Conservation (phyloP, 1,284 basidiomycete species). For the Leccinum subrobustum region DNA sequence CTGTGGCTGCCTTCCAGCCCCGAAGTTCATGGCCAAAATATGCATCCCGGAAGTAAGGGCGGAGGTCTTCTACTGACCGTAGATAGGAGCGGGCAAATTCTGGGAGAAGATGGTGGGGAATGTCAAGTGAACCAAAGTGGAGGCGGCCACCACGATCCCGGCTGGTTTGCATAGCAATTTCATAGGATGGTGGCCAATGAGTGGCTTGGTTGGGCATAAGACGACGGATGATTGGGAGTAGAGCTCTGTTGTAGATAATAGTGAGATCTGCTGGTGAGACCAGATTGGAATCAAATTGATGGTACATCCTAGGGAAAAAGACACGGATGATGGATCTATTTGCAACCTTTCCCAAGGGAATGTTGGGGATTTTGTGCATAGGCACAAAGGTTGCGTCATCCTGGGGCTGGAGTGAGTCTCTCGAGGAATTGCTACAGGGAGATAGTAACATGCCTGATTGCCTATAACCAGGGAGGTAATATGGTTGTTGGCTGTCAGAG, state of each 20-base stretch:
- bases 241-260: background rate
- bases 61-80: background rate
- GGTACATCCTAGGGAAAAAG: slow-evolving; percentile 15
- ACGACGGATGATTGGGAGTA: background rate
- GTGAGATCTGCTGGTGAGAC: background rate
- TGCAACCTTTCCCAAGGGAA: slow-evolving; percentile 11
- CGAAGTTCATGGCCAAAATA: slow-evolving; percentile 18
- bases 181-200: slow-evolving; percentile 11
- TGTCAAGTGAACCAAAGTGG: background rate
- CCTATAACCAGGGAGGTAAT: background rate
- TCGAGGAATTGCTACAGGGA: background rate
- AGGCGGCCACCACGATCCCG: background rate
- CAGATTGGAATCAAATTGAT: background rate
- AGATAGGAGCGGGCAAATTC: background rate
- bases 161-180: background rate
- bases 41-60: slow-evolving; percentile 3
- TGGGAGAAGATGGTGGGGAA: background rate
- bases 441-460: background rate
- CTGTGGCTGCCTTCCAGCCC: slow-evolving; percentile 8
- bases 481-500: slow-evolving; percentile 4
- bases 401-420: background rate
- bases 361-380: slow-evolving; percentile 14
- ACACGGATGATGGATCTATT: slow-evolving; percentile 1
- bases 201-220: slow-evolving; percentile 10
- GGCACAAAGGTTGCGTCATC: background rate